These are phyloP conservation scores for Penicillium turbatum DNA, from an alignment of 495 filamentous ascomycete species.

Conservation along the genomic window DNA sequence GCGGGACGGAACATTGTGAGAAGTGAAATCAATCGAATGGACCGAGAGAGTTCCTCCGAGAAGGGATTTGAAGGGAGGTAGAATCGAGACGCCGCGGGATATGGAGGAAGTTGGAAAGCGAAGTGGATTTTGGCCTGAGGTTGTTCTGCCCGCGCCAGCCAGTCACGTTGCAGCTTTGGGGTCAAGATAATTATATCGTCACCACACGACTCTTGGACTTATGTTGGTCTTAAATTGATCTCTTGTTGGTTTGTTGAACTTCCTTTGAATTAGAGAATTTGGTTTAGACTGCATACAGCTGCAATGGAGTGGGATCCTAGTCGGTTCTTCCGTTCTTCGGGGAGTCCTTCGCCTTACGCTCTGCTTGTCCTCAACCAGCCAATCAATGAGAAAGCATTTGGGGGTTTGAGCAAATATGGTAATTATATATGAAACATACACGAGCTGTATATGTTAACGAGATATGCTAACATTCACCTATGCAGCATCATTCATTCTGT, in stretches of 20 bases:
- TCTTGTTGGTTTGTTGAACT: background rate
- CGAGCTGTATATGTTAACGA: background rate
- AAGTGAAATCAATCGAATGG: slow-evolving; percentile 13
- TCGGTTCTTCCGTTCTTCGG: slow-evolving; percentile 40
- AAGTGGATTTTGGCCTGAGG: slow-evolving; percentile 29
- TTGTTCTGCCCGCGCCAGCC: slow-evolving; percentile 10
- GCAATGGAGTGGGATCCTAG: slow-evolving; percentile 52
- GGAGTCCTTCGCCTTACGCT: slow-evolving; percentile 45
- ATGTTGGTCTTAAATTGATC: background rate
- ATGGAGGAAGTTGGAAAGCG: slow-evolving; percentile 24
- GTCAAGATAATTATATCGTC: slow-evolving; percentile 12
- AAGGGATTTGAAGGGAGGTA: slow-evolving; percentile 7
- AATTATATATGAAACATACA: background rate
- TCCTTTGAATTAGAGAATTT: background rate
- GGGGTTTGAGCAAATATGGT: slow-evolving; percentile 57
- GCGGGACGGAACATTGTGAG: slow-evolving; percentile 59
- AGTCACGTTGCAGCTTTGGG: slow-evolving; percentile 29
- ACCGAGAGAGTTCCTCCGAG: slow-evolving; percentile 12
- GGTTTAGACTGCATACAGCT: background rate
- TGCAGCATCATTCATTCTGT: slow-evolving; percentile 58
- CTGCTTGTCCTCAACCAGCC: slow-evolving; percentile 71
- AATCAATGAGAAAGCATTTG: slow-evolving; percentile 48
- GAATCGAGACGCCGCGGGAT: slow-evolving; percentile 11
- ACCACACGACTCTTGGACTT: background rate
- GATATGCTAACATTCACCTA: background rate